Evolutionary conservation across 2,329 filamentous ascomycete genomes (phyloP).

Genomic region (Geosmithia flava): DNA sequence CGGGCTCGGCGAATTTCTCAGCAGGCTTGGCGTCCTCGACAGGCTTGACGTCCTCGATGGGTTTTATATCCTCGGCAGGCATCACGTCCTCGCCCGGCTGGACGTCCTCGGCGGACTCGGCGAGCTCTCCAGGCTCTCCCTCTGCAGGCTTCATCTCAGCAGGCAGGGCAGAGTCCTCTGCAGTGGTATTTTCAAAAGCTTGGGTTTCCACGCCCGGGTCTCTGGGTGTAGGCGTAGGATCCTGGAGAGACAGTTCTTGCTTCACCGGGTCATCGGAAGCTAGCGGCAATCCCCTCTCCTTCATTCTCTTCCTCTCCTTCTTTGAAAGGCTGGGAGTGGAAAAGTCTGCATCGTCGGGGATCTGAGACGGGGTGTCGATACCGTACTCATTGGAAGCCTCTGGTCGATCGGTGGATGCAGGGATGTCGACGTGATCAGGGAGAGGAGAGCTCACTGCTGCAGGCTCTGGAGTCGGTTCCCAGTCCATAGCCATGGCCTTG

Average conservation of each 20-base stretch:
- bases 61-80: too few species aligned
- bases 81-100: too few species aligned
- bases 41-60: too few species aligned
- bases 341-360: background rate
- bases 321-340: constrained; percentile 7
- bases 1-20: too few species aligned
- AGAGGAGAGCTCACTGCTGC: background rate
- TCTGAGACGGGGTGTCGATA: background rate
- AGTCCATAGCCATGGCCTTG: constrained; percentile 6
- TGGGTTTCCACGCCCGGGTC: background rate
- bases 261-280: background rate
- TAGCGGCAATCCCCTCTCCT: constrained; percentile 6
- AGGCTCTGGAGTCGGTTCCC: constrained; percentile 2
- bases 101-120: too few species aligned
- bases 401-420: background rate
- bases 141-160: background rate
- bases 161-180: constrained; percentile 1
- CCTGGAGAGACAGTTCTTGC: background rate
- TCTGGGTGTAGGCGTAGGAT: background rate
- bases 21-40: too few species aligned
- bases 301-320: constrained; percentile 19
- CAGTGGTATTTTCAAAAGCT: background rate
- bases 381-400: background rate
- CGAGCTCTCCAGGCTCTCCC: background rate
- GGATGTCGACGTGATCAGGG: background rate